Base-by-base conservation (phyloP, 2,329 filamentous ascomycete species). In the Microcera coccophila region DNA sequence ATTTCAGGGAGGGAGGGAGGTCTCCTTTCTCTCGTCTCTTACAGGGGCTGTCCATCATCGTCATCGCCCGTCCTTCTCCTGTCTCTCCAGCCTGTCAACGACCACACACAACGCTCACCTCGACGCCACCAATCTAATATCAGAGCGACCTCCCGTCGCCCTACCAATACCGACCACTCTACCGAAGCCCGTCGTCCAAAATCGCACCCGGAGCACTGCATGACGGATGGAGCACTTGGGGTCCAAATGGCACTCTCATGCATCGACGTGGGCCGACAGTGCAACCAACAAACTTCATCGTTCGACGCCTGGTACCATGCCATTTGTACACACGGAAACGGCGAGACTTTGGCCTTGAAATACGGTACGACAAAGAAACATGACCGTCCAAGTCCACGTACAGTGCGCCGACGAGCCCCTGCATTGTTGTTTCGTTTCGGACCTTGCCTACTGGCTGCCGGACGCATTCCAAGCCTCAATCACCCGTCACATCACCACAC, bases 231-330 rank as follows among this genome's bases (percentile, higher is more conserved):
- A 33, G 43, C 41, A 44, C 38, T 26, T 24, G 53, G 43, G 50
- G 40, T 34, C 41, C 39, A 39, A 29, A 39, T 48, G 42, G 44
- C 46, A 43, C 43, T 48, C 42, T 36, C 41, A 49, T 38, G 44
- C 49, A 52, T 49, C 53, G 41, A 56, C 53, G 53, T 53, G 47
- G 50, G 31, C 53, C 53, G 55, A 55, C 48, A 39, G 48, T 45
- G 45, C 39, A 36, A 31, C 36, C 36, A 41, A 39, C 34, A 22
- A 34, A 48, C 26, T 32, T 38, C 41, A 52, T 52, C 44, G 47
- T 52, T 46, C 42, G 48, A 47, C 43, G 35, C 38, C 39, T 37
- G 34, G 33, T 35, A 28, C 38, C 24, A 37, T 39, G 18, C n/a
- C n/a, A n/a, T n/a, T n/a, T n/a, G n/a, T n/a, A n/a, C n/a, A n/a